Base-by-base conservation (phyloP, 441 rosid species). In the Arabidopsis lyrata region DNA sequence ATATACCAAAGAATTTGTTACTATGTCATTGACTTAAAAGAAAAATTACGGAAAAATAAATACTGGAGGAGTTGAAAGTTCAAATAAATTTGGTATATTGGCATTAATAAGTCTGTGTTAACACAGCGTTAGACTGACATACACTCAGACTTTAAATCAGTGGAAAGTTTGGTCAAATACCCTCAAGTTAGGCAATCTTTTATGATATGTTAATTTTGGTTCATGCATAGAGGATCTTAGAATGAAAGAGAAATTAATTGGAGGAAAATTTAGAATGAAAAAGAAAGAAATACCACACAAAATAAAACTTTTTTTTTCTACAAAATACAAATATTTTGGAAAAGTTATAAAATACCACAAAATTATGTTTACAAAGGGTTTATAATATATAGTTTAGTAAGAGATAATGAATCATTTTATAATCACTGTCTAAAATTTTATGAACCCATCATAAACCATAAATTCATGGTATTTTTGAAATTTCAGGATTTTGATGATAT, bases 21-120 rank as follows among this genome's bases (percentile, higher is more conserved):
- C 3, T 22, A 22, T 1, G 24, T 22, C 1, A 22, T 15, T 45
- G 20, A 45, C 50, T 45, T 6, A 60, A 20, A 5, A 50, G 0
- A 8, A n/a, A 55, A 14, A 27, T 20, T 20, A 20, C 22, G 22
- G 22, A 27, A 29, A 50, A 5, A 13, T 12, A 44, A 20, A 18
- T 0, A 1, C 0, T 14, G 12, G 27, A 38, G 36, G 20, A 36
- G 18, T 31, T 18, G 42, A 50, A 63, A 53, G 60, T 53, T 11
- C 41, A 54, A 18, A 6, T 63, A 53, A 39, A 53, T 72, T 63
- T 53, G 70, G 76, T 13, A 44, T 45, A 29, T 22, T 32, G 8
- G 63, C 63, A 63, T 20, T 62, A 50, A 29, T 10, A 16, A 53
- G 6, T 27, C 39, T 20, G 32, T 24, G 49, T 8, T 36, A 48